phyloP scores from a whole-genome alignment of 73 alveolate genomes.

The Paramecium bursaria region DNA sequence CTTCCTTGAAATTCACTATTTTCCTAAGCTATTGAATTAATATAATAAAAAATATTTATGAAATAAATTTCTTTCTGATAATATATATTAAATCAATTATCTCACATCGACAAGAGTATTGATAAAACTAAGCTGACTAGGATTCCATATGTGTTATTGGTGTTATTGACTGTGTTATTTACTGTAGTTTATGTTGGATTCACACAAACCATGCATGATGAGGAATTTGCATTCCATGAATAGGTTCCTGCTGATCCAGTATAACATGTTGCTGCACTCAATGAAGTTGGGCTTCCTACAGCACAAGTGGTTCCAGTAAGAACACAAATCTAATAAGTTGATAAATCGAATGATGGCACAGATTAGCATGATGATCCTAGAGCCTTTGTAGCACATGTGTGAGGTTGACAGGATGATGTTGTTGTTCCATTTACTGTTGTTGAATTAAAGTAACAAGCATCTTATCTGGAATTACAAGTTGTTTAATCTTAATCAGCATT shows the following conservation, averaged over 20 bases:
- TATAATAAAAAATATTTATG: too few species aligned
- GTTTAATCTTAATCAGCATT: constrained; percentile 7
- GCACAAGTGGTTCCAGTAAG: not conserved
- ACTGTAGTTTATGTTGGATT: not conserved
- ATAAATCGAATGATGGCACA: constrained; percentile 1
- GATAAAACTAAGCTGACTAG: too few species aligned
- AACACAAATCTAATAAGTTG: not conserved
- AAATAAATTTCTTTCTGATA: too few species aligned
- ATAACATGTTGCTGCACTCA: constrained; percentile 10
- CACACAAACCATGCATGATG: not conserved
- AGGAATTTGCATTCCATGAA: constrained; percentile 7
- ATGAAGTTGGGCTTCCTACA: not conserved
- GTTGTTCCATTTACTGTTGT: not conserved
- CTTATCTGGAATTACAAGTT: not conserved
- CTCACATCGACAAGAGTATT: too few species aligned
- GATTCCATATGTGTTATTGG: too few species aligned
- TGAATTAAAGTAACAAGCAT: not conserved
- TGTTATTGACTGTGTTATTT: not conserved
- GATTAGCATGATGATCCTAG: constrained; percentile 16
- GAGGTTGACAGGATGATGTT: constrained; percentile 1
- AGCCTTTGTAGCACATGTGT: constrained; percentile 32
- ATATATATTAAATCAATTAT: too few species aligned
- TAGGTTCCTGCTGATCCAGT: not conserved
- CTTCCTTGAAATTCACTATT: too few species aligned
- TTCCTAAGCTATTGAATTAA: too few species aligned